Percentiles rank a stretch among this genome's conserved stretches.
phyloP scores from a whole-genome alignment of 805 yeast genomes.

The Wickerhamiella brachini region DNA sequence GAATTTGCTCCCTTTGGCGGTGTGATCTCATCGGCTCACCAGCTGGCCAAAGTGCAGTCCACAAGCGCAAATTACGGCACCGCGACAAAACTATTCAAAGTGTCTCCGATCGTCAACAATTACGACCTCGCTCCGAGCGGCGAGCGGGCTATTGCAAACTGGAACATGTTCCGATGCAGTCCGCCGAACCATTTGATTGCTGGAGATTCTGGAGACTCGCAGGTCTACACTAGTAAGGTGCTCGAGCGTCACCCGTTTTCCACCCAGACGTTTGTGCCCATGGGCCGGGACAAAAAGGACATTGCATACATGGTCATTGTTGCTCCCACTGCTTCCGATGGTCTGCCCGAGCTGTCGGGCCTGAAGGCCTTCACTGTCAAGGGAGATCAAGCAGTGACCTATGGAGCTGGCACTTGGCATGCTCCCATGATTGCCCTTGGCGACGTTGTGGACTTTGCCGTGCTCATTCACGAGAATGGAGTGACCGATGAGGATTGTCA shows the following conservation, averaged over 20 bases:
- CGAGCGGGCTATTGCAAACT: constrained; percentile 42
- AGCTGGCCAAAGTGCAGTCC: constrained; percentile 34
- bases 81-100: constrained; percentile 62
- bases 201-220: constrained; percentile 6
- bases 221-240: constrained; percentile 43
- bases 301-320: constrained; percentile 68
- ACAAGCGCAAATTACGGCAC: constrained; percentile 85
- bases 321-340: constrained; percentile 32
- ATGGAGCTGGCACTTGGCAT: constrained; percentile 80
- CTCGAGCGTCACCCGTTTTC: constrained; percentile 82
- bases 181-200: constrained; percentile 53
- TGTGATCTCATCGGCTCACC: constrained; percentile 66
- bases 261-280: constrained; percentile 83
- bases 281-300: constrained; percentile 46
- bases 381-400: constrained; percentile 83
- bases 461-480: constrained; percentile 75
- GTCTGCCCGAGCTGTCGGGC: constrained; percentile 45
- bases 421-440: constrained; percentile 89
- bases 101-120: constrained; percentile 50
- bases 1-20: constrained; percentile 59
- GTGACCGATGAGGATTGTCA: constrained; percentile 68
- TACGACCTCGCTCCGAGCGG: constrained; percentile 37
- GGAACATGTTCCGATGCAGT: constrained; percentile 73
- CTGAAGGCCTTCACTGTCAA: constrained; percentile 57
- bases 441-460: constrained; percentile 62